Conservation (phyloP, 805 yeast species). For the Barnettozyma sucrosica region DNA sequence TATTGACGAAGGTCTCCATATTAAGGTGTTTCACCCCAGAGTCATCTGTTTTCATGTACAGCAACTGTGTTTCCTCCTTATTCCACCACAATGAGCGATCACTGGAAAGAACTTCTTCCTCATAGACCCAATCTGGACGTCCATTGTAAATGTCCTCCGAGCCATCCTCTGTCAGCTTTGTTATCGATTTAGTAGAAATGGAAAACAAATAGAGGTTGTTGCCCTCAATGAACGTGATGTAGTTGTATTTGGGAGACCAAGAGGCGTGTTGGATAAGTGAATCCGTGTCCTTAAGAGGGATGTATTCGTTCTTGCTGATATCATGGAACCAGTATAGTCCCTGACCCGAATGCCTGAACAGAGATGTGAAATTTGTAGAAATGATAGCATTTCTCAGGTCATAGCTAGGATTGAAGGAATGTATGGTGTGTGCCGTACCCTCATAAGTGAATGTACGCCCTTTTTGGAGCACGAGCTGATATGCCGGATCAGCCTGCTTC, state of each 20-base stretch:
- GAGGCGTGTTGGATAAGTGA: conserved; percentile 37
- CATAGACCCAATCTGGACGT: conserved; percentile 79
- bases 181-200: conserved; percentile 16
- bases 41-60: conserved; percentile 56
- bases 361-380: conserved; percentile 40
- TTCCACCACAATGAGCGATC: conserved; percentile 72
- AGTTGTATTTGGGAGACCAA: conserved; percentile 58
- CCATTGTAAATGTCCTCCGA: conserved; percentile 51
- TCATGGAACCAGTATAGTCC: conserved; percentile 62
- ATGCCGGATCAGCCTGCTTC: conserved; percentile 28
- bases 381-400: conserved; percentile 47
- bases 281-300: conserved; percentile 24
- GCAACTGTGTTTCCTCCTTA: conserved; percentile 50
- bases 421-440: conserved; percentile 35
- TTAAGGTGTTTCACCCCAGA: conserved; percentile 48
- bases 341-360: conserved; percentile 67
- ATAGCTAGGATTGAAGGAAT: conserved; percentile 39
- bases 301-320: conserved; percentile 30
- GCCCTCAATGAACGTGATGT: conserved; percentile 49
- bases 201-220: conserved; percentile 50
- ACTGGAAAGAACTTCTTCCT: conserved; percentile 62
- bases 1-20: conserved; percentile 45
- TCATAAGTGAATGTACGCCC: conserved; percentile 36
- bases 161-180: conserved; percentile 42
- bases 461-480: conserved; percentile 20